Evolutionary conservation across 1,139 yeast genomes (phyloP).

Genomic region (Magnusiomyces fungicola): DNA sequence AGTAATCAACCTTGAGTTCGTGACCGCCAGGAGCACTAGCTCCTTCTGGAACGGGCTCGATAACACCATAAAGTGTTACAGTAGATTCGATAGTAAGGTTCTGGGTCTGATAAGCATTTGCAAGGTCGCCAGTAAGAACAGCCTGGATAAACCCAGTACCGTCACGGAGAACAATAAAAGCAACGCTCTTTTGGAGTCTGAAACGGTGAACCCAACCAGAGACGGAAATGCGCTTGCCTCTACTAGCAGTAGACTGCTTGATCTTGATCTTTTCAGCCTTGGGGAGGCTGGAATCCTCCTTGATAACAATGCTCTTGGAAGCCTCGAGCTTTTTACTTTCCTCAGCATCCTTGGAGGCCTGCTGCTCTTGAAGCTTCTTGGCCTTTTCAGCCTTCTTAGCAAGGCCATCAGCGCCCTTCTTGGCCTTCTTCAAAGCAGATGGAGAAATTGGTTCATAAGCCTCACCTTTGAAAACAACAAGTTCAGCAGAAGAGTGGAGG

Average conservation of each 20-base stretch:
- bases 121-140: slow-evolving; percentile 84
- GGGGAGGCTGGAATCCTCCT: slow-evolving; percentile 67
- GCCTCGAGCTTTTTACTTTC: slow-evolving; percentile 69
- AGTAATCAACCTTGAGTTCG: slow-evolving; percentile 85
- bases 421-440: slow-evolving; percentile 90
- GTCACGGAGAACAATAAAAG: slow-evolving; percentile 86
- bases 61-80: slow-evolving; percentile 67
- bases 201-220: slow-evolving; percentile 97
- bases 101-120: slow-evolving; percentile 78
- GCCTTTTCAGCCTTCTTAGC: slow-evolving; percentile 86
- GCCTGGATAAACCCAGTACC: slow-evolving; percentile 90
- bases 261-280: slow-evolving; percentile 63
- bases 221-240: slow-evolving; percentile 60
- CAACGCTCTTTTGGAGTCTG: slow-evolving; percentile 86
- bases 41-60: slow-evolving; percentile 86
- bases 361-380: slow-evolving; percentile 54
- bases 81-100: slow-evolving; percentile 87
- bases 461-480: slow-evolving; percentile 57
- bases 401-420: slow-evolving; percentile 89
- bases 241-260: slow-evolving; percentile 42
- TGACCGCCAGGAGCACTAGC: slow-evolving; percentile 97
- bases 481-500: slow-evolving; percentile 46
- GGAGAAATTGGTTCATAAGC: slow-evolving; percentile 80
- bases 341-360: slow-evolving; percentile 52
- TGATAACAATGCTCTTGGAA: slow-evolving; percentile 59